Percentiles rank a stretch among this genome's conserved stretches.
phyloP scores from a whole-genome alignment of 176 grass and related monocot species.

The Thalia dealbata region DNA sequence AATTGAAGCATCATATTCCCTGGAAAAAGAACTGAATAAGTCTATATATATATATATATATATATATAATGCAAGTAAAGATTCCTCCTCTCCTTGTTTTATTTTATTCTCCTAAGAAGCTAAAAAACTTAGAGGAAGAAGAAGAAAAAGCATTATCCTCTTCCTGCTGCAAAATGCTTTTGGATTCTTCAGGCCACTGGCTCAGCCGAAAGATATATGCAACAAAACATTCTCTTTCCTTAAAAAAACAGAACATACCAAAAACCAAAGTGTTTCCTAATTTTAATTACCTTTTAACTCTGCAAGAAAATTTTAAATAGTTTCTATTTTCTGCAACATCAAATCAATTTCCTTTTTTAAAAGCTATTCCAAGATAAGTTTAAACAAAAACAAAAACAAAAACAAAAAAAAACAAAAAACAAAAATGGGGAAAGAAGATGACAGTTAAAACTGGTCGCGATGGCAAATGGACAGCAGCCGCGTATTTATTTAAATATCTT shows the following conservation, averaged over 20 bases:
- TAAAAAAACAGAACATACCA: background rate
- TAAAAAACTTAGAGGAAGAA: too few species aligned
- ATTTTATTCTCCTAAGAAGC: too few species aligned
- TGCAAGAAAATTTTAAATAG: background rate
- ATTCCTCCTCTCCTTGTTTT: too few species aligned
- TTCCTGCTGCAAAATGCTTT: background rate
- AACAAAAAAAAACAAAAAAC: background rate
- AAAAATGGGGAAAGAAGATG: background rate
- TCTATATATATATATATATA: too few species aligned
- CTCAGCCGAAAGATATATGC: background rate
- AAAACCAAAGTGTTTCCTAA: background rate
- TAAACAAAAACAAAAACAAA: background rate
- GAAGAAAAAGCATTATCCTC: too few species aligned
- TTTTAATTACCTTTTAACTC: background rate
- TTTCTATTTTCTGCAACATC: background rate
- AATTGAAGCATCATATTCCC: too few species aligned
- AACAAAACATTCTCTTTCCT: background rate
- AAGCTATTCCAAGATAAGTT: background rate
- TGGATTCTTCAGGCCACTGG: background rate
- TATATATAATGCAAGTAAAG: too few species aligned
- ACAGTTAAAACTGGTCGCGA: conserved; percentile 9
- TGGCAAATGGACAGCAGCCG: background rate
- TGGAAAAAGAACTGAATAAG: too few species aligned
- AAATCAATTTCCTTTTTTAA: background rate
- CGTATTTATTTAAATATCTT: background rate